These are phyloP conservation scores for Stephanodiscus minutulus DNA, from an alignment of 108 stramenopile species.

Conservation along the genomic window DNA sequence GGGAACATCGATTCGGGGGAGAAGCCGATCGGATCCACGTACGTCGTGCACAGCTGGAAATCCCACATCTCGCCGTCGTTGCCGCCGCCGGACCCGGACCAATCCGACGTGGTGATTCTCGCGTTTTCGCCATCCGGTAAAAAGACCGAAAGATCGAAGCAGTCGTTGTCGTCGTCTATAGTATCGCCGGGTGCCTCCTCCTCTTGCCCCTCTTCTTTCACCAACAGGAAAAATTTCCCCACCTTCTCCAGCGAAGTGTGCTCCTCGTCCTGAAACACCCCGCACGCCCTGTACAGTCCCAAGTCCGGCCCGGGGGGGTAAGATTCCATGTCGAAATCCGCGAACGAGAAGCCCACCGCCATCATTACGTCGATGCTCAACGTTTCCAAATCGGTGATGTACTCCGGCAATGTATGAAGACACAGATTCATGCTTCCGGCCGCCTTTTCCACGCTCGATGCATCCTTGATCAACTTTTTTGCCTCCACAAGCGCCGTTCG, in stretches of 20 bases:
- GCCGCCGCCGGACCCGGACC: slow-evolving; percentile 71
- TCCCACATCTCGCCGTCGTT: slow-evolving; percentile 74
- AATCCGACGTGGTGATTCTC: slow-evolving; percentile 64
- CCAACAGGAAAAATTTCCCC: slow-evolving; percentile 33
- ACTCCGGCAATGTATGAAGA: slow-evolving; percentile 46
- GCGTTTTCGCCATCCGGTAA: slow-evolving; percentile 65
- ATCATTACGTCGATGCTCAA: slow-evolving; percentile 51
- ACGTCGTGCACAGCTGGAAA: slow-evolving; percentile 69
- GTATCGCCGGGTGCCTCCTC: slow-evolving; percentile 17
- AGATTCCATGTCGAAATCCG: slow-evolving; percentile 73
- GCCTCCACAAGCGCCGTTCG: slow-evolving; percentile 40
- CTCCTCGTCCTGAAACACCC: slow-evolving; percentile 51
- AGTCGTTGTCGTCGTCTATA: slow-evolving; percentile 24
- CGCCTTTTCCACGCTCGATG: slow-evolving; percentile 22
- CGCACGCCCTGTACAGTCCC: slow-evolving; percentile 56
- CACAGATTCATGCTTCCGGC: slow-evolving; percentile 53
- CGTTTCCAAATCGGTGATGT: slow-evolving; percentile 42
- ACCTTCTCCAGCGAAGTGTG: slow-evolving; percentile 34
- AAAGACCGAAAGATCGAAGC: slow-evolving; percentile 67
- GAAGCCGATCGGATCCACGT: slow-evolving; percentile 74
- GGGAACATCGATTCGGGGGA: slow-evolving; percentile 73
- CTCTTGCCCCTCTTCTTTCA: slow-evolving; percentile 16
- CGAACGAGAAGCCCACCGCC: slow-evolving; percentile 62
- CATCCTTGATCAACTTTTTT: slow-evolving; percentile 17
- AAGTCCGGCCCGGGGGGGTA: slow-evolving; percentile 71